A percentile compares a stretch with the other conserved stretches of the same genome.
Conservation (phyloP, 2,329 filamentous ascomycete species). For the Diplodia mutila region DNA sequence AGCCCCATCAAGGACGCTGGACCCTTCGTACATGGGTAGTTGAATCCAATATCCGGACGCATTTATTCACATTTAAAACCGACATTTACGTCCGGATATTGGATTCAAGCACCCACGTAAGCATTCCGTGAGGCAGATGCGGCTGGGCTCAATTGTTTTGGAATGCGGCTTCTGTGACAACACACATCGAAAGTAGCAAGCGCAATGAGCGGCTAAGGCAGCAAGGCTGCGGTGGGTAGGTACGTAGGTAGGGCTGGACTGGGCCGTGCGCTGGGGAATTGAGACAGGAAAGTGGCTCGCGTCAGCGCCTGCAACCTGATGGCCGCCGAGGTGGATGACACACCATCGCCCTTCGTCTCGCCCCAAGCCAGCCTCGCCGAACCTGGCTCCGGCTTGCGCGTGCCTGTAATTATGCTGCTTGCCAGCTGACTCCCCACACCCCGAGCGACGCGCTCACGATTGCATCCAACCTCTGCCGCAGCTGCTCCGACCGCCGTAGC, state of each 20-base stretch:
- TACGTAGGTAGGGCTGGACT: not conserved
- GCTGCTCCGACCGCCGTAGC: not conserved
- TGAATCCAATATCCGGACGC: no score
- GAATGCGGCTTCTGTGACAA: no score
- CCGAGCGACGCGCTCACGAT: slow-evolving; percentile 19
- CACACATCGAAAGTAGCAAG: not conserved
- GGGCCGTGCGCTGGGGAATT: not conserved
- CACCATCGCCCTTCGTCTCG: not conserved
- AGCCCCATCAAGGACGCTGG: no score
- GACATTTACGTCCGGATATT: no score
- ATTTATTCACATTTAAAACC: no score
- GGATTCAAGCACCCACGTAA: no score
- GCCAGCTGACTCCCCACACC: slow-evolving; percentile 9
- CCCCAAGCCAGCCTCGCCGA: not conserved
- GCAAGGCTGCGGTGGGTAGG: not conserved
- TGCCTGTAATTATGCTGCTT: slow-evolving; percentile 23
- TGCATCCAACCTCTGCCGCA: not conserved
- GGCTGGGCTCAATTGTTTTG: no score
- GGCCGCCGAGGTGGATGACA: slow-evolving; percentile 1
- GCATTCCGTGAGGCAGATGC: no score
- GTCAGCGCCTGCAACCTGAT: slow-evolving; percentile 1
- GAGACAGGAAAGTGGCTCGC: not conserved
- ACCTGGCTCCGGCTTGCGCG: not conserved
- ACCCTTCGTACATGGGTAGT: no score
- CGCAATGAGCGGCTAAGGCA: not conserved